Evolutionary conservation across 1,284 basidiomycete genomes (phyloP).

Genomic region (Tetrapyrgos nigripes): DNA sequence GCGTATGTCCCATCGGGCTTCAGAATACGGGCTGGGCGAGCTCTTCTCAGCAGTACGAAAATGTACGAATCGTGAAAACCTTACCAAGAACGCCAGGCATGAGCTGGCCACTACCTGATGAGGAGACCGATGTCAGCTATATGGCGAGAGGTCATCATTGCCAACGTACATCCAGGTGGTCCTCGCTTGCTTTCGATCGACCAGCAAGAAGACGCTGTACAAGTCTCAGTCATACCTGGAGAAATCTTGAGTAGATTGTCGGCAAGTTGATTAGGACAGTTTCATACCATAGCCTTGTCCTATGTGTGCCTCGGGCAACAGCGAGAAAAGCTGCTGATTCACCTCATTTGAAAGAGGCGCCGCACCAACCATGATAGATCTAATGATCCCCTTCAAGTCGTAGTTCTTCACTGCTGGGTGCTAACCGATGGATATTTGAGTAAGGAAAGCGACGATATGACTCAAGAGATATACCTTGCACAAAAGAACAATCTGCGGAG

Average conservation of each 20-base stretch:
- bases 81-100: conserved; percentile 50
- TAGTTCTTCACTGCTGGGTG: conserved; percentile 69
- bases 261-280: not conserved
- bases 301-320: conserved; percentile 65
- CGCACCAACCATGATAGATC: conserved; percentile 71
- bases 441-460: not conserved
- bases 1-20: conserved; percentile 66
- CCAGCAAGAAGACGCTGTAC: conserved; percentile 54
- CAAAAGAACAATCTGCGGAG: conserved; percentile 67
- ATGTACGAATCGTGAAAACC: not conserved
- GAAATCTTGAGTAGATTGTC: not conserved
- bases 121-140: not conserved
- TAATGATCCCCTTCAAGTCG: conserved; percentile 62
- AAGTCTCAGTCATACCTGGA: conserved; percentile 42
- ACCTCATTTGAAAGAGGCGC: conserved; percentile 78
- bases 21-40: conserved; percentile 50
- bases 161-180: conserved; percentile 48
- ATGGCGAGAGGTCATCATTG: not conserved
- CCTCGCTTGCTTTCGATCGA: conserved; percentile 54
- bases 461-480: conserved; percentile 56
- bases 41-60: not conserved
- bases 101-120: conserved; percentile 56
- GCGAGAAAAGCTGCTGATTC: conserved; percentile 54
- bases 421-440: conserved; percentile 36
- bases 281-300: conserved; percentile 69